Evolutionary conservation across 331 rosid species (phyloP).

Genomic region (Phaseolus coccineus): DNA sequence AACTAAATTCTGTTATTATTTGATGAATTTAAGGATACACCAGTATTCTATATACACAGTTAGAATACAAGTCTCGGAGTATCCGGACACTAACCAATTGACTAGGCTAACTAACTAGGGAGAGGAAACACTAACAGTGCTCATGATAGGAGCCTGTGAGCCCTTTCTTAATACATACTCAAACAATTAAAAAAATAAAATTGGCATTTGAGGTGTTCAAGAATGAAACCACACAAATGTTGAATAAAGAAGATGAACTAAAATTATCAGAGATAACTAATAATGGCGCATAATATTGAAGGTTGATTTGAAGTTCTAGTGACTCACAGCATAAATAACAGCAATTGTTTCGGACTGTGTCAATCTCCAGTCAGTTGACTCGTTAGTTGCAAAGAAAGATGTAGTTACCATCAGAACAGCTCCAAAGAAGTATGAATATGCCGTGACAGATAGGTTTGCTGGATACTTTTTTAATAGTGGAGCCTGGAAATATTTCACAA

Average conservation of each 20-base stretch:
- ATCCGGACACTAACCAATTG: too few species aligned
- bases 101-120: too few species aligned
- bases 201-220: conserved; percentile 29
- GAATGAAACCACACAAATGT: conserved; percentile 23
- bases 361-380: conserved; percentile 86
- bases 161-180: too few species aligned
- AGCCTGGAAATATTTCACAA: conserved; percentile 70
- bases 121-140: too few species aligned
- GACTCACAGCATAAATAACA: conserved; percentile 88
- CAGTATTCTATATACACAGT: too few species aligned
- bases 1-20: too few species aligned
- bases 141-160: too few species aligned
- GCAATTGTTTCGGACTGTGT: conserved; percentile 84
- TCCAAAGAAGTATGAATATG: conserved; percentile 90
- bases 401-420: conserved; percentile 84
- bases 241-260: conserved; percentile 35
- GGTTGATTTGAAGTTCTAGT: conserved; percentile 28
- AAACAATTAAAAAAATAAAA: neutral
- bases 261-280: conserved; percentile 29
- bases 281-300: conserved; percentile 17
- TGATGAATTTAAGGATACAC: too few species aligned
- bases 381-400: conserved; percentile 68
- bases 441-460: conserved; percentile 84
- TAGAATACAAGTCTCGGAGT: too few species aligned
- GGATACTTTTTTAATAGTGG: conserved; percentile 88